Evolutionary conservation across 2,329 filamentous ascomycete genomes (phyloP), one percentile per base, ranked within the genome.

Genomic region (Dactylellina sp.): DNA sequence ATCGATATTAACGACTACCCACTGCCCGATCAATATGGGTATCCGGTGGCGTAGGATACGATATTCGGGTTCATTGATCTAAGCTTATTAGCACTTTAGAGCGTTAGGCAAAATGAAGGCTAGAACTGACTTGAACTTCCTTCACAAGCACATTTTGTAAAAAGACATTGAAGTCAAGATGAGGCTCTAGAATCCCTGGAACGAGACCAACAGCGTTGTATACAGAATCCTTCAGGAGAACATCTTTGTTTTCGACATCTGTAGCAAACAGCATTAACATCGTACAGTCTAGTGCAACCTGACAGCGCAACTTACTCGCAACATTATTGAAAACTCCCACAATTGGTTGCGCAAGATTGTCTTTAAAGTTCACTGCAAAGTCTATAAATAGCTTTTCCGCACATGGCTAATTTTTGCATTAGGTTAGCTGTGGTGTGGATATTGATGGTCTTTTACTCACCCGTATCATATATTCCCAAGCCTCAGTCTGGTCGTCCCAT

Each of bases 371-470:
- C 75, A 92, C 91, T 72, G 97, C 87, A 16, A 99, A 86, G 78
- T 97, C 93, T 77, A 97, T 85, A 81, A 98, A 97, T 12, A 99
- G 85, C 81, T 93, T 96, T 81, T 99, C 95, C 0, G 95, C 90
- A 80, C 94, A 98, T 1, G 93, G 92, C 32, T 71, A 37, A 11
- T 4, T 3, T 7, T 18, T 18, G 14, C 16, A 24, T 47, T 16
- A 47, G 44, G 7, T 37, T 18, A 4, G 59, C 22, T n/a, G n/a
- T n/a, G n/a, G n/a, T n/a, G n/a, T n/a, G 9, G 28, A 32, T 9
- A 32, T n/a, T 5, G 28, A 32, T 5, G 28, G 28, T 32, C 5
- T 32, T 12, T 35, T n/a, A 46, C 66, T 40, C 18, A 72, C 66
- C 32, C 94, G 89, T 60, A 98, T 89, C 70, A 94, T 91, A 83